phyloP scores from a whole-genome alignment of 352 stramenopile genomes.

The Phytophthora ohioensis region DNA sequence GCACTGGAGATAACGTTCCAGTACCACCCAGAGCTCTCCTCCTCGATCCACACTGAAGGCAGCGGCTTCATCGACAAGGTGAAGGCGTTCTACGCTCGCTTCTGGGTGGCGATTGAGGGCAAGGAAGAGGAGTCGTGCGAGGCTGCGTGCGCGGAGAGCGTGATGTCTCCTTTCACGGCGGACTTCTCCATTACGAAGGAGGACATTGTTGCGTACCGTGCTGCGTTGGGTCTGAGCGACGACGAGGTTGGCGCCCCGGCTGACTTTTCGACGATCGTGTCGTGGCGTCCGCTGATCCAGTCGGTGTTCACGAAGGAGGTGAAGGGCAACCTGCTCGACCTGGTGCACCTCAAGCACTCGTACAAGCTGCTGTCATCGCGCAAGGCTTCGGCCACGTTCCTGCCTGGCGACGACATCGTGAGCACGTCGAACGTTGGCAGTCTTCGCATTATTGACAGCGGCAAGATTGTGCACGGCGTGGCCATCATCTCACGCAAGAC shows the following conservation, averaged over 20 bases:
- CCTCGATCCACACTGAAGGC: conserved; percentile 60
- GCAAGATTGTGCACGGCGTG: conserved; percentile 82
- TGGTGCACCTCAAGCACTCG: conserved; percentile 89
- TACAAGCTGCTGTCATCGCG: conserved; percentile 73
- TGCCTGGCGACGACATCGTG: conserved; percentile 72
- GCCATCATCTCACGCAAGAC: conserved; percentile 73
- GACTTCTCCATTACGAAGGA: conserved; percentile 68
- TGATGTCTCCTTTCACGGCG: conserved; percentile 66
- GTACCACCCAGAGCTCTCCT: conserved; percentile 54
- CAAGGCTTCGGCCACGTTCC: conserved; percentile 53
- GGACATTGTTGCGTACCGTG: conserved; percentile 72
- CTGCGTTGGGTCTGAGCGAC: conserved; percentile 52
- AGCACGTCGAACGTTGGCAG: conserved; percentile 77
- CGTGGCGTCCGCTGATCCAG: conserved; percentile 85
- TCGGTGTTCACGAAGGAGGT: conserved; percentile 87
- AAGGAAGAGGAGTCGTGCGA: conserved; percentile 70
- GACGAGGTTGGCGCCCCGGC: conserved; percentile 50
- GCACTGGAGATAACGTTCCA: conserved; percentile 67
- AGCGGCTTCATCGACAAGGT: conserved; percentile 61
- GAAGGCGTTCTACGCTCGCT: conserved; percentile 81
- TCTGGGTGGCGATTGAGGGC: conserved; percentile 73
- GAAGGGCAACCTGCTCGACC: conserved; percentile 78
- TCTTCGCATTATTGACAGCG: conserved; percentile 79
- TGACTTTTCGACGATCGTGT: conserved; percentile 84
- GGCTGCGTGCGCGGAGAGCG: conserved; percentile 63